phyloP scores from a whole-genome alignment of 495 filamentous ascomycete species.

The Neurospora discreta region DNA sequence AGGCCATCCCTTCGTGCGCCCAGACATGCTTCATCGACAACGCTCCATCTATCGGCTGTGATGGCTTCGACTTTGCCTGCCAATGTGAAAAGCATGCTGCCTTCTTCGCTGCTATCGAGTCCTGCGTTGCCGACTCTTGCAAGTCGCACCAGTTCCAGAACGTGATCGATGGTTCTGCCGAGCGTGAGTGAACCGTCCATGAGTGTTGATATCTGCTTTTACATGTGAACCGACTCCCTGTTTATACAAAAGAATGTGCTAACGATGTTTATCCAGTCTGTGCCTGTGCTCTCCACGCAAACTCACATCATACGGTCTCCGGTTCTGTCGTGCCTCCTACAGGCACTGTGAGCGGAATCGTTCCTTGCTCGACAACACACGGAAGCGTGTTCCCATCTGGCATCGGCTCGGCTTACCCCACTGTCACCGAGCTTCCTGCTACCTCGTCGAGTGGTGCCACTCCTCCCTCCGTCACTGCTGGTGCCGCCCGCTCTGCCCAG shows the following conservation, averaged over 20 bases:
- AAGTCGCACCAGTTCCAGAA: constrained; percentile 8
- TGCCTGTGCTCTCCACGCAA: neutral
- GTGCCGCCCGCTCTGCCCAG: neutral
- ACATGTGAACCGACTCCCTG: neutral
- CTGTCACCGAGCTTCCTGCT: neutral
- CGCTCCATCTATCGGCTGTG: constrained; percentile 17
- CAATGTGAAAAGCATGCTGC: constrained; percentile 19
- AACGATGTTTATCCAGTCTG: neutral
- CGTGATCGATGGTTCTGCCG: constrained; percentile 17
- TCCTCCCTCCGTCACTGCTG: neutral
- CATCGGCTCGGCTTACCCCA: neutral
- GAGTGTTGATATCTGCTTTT: neutral
- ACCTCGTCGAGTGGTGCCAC: neutral
- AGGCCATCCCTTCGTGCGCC: constrained; percentile 19
- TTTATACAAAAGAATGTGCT: constrained; percentile 3
- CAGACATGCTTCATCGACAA: constrained; percentile 20
- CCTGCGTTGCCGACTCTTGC: constrained; percentile 18
- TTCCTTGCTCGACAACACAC: neutral
- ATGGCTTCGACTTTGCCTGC: constrained; percentile 19
- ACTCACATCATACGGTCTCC: neutral
- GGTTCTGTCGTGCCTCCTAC: neutral
- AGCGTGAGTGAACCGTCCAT: constrained; percentile 4
- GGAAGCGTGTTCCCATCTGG: neutral
- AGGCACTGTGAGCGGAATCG: neutral
- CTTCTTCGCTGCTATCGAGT: constrained; percentile 17